Base-by-base conservation (phyloP, 2,329 filamentous ascomycete species). In the Cladosporium sp. region DNA sequence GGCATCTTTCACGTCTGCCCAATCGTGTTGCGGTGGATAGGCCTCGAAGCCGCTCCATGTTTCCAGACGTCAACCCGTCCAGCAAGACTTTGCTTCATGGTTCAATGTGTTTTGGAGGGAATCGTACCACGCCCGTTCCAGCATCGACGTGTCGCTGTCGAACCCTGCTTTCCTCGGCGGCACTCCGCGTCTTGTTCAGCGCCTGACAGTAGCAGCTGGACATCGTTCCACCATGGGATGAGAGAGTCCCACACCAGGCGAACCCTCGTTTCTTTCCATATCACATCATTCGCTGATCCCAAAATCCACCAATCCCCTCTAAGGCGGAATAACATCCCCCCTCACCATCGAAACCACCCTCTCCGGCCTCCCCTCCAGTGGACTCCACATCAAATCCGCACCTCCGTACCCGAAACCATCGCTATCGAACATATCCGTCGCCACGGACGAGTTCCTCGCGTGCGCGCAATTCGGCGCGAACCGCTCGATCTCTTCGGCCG, bases 401-500 rank as follows among this genome's bases (percentile, higher is more conserved):
- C 21, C 23, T 18, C 49, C 50, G 14, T 29, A 18, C 3, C 46
- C 35, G 23, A 40, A 26, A 16, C 26, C 11, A n/a, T 14, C 35
- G 10, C 23, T 16, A 5, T 31, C 50, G 6, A 55, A 29, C 1
- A 60, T 3, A 63, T 63, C 61, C 61, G 49, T 63, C 16, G 49
- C 35, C 12, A 56, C 35, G 5, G 60, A 62, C 29, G 33, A 16
- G 2, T 33, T 23, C 33, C 60, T 29, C 12, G 2, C 12, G 40
- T 62, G 46, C 21, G 37, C 57, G 12, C 29, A 23, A 12, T 29
- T 23, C 31, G 60, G 46, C 60, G 60, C 46, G 12, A 26, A 49
- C 10, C 33, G 23, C 37, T n/a, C 55, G 10, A 57, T 57, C 33
- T 59, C 56, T 37, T 73, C 73, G 8, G 69, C 59, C 12, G 69